Percentiles rank a stretch among this genome's conserved stretches.
Conservation (phyloP, 2,329 filamentous ascomycete genomes). For the Arthrobotrys sphaeroides region DNA sequence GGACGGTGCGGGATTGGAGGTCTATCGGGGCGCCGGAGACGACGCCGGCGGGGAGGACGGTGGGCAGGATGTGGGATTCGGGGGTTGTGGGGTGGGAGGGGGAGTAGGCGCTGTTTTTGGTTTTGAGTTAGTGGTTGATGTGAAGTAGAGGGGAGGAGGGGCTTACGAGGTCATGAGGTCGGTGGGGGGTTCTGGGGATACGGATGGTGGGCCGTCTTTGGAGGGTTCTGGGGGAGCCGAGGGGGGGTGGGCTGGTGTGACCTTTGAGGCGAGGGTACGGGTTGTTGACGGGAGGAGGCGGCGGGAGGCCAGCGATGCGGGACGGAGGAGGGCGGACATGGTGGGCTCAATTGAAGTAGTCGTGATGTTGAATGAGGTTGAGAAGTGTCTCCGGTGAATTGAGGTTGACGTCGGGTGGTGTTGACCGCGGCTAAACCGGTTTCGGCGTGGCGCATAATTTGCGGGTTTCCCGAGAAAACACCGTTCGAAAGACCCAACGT, state of each 20-base stretch:
- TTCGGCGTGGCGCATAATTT: conserved; percentile 36
- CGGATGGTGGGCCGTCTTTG: conserved; percentile 24
- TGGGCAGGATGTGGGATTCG: conserved; percentile 75
- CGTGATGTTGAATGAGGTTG: neutral
- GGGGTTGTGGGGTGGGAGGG: conserved; percentile 82
- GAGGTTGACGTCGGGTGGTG: conserved; percentile 35
- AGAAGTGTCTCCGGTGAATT: neutral
- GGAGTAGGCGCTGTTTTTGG: conserved; percentile 76
- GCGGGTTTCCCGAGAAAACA: conserved; percentile 36
- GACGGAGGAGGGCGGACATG: conserved; percentile 48
- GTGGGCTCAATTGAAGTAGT: neutral
- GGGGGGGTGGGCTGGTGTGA: conserved; percentile 26
- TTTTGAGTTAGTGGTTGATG: neutral
- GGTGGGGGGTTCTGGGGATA: conserved; percentile 35
- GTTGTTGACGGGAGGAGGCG: conserved; percentile 27
- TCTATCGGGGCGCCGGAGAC: conserved; percentile 93
- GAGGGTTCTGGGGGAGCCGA: conserved; percentile 35
- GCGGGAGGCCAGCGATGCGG: conserved; percentile 25
- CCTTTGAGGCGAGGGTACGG: conserved; percentile 33
- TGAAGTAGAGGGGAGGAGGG: neutral
- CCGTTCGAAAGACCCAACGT: conserved; percentile 17
- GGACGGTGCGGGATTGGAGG: conserved; percentile 91
- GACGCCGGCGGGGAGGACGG: conserved; percentile 78
- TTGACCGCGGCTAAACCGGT: conserved; percentile 40
- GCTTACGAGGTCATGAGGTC: conserved; percentile 42